Base-by-base conservation (phyloP, 2,329 filamentous ascomycete species). In the Didymella keratinophila region DNA sequence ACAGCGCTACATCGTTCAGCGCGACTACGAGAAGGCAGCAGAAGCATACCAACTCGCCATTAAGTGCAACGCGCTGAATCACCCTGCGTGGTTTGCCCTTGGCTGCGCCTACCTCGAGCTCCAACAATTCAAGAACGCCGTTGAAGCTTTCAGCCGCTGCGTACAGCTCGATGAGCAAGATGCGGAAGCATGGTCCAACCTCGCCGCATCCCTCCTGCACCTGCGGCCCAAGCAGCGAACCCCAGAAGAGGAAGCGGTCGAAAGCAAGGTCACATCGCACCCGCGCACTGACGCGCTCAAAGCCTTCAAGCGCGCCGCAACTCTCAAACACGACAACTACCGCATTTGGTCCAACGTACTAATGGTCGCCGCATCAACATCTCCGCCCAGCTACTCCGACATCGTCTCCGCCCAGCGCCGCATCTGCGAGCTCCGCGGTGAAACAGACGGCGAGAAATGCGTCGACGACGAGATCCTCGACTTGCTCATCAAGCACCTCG, bases 271-370 rank as follows among this genome's bases (percentile, higher is more conserved):
- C 1, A 73, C 72, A 8, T 68, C 61, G 14, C 73, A 76, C 30
- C 86, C 87, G 0, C 84, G 93, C 1, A 80, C 84, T 0, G 92
- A 96, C 72, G 88, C 95, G 0, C 85, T 99, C 0, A 82, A 86
- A 6, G 94, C 95, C 0, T 92, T 96, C 77, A 95, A 96, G 73
- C 89, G 91, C 63, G 95, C 93, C 10, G 92, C 93, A 0, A 84
- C 86, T 4, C 85, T 97, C 23, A 92, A 96, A 49, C 86, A 92
- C 76, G 89, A 93, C 68, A 94, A 94, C 78, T 91, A 90, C 84
- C 88, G 92, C 67, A 97, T 99, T 75, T 98, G 94, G 94, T 92
- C 96, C 73, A 99, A 99, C 70, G 89, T 98, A 16, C 86, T 99
- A 56, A 95, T 93, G 0, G 88, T 98, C 21, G 90, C 91, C 0